phyloP scores from a whole-genome alignment of 106 monocot genomes.

The Dioscorea alata region DNA sequence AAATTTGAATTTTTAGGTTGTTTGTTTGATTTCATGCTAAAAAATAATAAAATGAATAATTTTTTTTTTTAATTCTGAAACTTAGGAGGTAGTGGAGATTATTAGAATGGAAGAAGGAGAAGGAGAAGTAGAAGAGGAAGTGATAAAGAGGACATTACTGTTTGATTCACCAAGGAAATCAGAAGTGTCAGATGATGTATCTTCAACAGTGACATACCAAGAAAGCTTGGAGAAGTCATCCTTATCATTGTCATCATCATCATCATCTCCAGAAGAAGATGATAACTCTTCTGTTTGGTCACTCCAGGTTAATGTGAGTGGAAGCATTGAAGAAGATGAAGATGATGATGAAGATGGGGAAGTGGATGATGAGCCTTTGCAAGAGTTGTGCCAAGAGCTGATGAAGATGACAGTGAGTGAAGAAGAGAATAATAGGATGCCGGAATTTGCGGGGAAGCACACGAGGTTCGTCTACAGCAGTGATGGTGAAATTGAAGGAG shows the following conservation, averaged over 20 bases:
- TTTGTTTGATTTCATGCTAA: neutral
- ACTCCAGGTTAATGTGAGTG: slow-evolving; percentile 44
- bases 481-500: slow-evolving; percentile 55
- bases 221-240: slow-evolving; percentile 23
- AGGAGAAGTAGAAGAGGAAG: slow-evolving; percentile 8
- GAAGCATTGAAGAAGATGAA: slow-evolving; percentile 7
- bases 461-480: slow-evolving; percentile 66
- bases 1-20: neutral
- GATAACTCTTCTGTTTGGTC: slow-evolving; percentile 72
- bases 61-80: too few relatives aligned
- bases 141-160: slow-evolving; percentile 60
- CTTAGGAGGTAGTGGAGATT: too few relatives aligned
- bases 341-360: slow-evolving; percentile 9
- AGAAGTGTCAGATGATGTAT: slow-evolving; percentile 15
- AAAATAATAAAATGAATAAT: neutral
- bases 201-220: slow-evolving; percentile 39
- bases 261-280: slow-evolving; percentile 11
- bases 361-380: slow-evolving; percentile 6
- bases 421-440: slow-evolving; percentile 17
- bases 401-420: slow-evolving; percentile 9
- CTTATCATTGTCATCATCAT: too few relatives aligned
- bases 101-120: too few relatives aligned
- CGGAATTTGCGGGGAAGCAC: slow-evolving; percentile 61
- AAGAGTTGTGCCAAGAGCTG: neutral
- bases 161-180: slow-evolving; percentile 80